These are phyloP conservation scores for Lachancea thermotolerans DNA, from an alignment of 805 yeast genomes.

Conservation along the genomic window DNA sequence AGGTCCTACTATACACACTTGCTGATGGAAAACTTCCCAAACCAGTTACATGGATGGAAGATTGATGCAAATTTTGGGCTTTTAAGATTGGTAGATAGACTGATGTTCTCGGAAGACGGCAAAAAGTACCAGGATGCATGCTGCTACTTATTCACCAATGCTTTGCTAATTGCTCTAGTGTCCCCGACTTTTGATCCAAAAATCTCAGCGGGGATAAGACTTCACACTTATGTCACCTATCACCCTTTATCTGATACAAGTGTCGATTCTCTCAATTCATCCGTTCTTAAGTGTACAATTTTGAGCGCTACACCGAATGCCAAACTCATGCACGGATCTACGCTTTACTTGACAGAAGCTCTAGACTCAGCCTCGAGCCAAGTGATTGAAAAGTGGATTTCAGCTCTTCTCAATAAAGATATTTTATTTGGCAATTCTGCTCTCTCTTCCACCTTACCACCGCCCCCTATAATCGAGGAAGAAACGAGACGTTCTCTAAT, in stretches of 20 bases:
- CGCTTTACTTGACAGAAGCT: conserved; percentile 21
- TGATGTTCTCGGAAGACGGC: conserved; percentile 28
- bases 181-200: conserved; percentile 6
- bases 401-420: conserved; percentile 31
- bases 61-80: conserved; percentile 32
- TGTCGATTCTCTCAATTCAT: conserved; percentile 20
- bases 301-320: background rate
- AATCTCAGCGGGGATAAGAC: conserved; percentile 7
- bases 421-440: conserved; percentile 6
- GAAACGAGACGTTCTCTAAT: background rate
- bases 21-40: conserved; percentile 16
- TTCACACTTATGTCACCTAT: conserved; percentile 13
- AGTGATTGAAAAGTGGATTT: conserved; percentile 37
- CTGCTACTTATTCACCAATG: conserved; percentile 32
- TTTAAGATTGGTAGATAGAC: conserved; percentile 32
- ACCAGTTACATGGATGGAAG: conserved; percentile 18
- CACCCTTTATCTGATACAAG: conserved; percentile 9
- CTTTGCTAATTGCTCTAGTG: conserved; percentile 15
- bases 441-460: conserved; percentile 16
- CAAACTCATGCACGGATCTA: conserved; percentile 11
- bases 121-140: conserved; percentile 21
- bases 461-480: conserved; percentile 11
- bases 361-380: conserved; percentile 25
- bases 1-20: conserved; percentile 23
- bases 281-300: conserved; percentile 17